These are phyloP conservation scores for Clavispora carvajalis DNA, from an alignment of 805 yeast species.

Conservation along the genomic window DNA sequence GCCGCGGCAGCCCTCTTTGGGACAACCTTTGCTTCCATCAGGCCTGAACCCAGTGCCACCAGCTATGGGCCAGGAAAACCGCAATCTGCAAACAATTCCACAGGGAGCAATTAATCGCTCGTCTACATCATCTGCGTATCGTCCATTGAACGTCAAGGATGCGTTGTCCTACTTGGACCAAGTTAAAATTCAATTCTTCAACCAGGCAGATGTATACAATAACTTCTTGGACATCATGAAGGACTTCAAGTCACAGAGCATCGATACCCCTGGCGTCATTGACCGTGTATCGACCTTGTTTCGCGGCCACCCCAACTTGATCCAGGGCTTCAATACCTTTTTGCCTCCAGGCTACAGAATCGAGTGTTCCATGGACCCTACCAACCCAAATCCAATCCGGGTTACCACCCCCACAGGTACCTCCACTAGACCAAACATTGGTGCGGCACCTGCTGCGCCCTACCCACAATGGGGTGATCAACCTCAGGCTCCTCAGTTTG, in stretches of 20 bases:
- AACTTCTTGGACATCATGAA: constrained; percentile 97
- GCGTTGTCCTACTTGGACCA: constrained; percentile 94
- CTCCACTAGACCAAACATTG: constrained; percentile 54
- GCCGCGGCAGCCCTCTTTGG: constrained; percentile 18
- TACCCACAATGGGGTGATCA: background rate
- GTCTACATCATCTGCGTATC: constrained; percentile 42
- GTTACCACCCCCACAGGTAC: constrained; percentile 96
- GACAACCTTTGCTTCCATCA: constrained; percentile 3
- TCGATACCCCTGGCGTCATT: constrained; percentile 98
- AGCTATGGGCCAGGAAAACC: background rate
- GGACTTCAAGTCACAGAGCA: constrained; percentile 92
- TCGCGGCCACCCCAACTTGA: constrained; percentile 87
- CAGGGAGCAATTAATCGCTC: constrained; percentile 36
- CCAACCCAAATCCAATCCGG: constrained; percentile 86
- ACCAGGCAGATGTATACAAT: constrained; percentile 93
- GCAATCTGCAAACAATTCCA: constrained; percentile 7
- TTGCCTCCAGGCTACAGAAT: constrained; percentile 94
- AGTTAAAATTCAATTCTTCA: constrained; percentile 86
- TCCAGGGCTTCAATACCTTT: constrained; percentile 96
- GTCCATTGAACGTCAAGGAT: constrained; percentile 92
- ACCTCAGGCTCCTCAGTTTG: background rate
- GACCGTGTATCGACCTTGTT: constrained; percentile 89
- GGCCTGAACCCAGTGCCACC: constrained; percentile 17
- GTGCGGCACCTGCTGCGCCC: constrained; percentile 6
- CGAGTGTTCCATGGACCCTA: constrained; percentile 83